Percentiles rank a stretch among this genome's conserved stretches.
Conservation (phyloP, 2,329 filamentous ascomycete species). For the Basipetospora chlamydospora region DNA sequence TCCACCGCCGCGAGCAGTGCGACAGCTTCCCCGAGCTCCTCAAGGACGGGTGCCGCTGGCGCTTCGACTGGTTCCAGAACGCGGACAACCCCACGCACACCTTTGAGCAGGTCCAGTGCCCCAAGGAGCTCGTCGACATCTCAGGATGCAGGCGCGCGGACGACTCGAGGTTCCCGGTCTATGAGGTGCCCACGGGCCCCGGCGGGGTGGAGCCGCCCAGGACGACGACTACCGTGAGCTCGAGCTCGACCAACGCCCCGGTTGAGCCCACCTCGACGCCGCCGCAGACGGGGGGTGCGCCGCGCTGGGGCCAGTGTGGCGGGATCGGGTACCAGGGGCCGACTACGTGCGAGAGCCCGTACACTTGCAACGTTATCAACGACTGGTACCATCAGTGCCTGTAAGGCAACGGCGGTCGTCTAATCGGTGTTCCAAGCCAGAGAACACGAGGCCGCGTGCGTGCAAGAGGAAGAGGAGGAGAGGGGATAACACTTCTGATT, state of each 20-base stretch:
- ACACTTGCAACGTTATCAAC: slow-evolving; percentile 9
- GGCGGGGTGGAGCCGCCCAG: too few species aligned
- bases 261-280: background rate
- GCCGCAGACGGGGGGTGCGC: slow-evolving; percentile 3
- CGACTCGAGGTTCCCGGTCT: slow-evolving; percentile 15
- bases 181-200: background rate
- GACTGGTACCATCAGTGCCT: slow-evolving; percentile 12
- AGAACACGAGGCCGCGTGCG: too few species aligned
- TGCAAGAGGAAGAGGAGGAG: too few species aligned
- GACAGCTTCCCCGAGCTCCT: slow-evolving; percentile 34
- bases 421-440: too few species aligned
- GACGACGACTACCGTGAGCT: slow-evolving; percentile 1
- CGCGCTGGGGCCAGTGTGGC: slow-evolving; percentile 12
- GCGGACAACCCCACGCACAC: slow-evolving; percentile 41
- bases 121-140: slow-evolving; percentile 27
- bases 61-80: slow-evolving; percentile 48
- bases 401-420: too few species aligned
- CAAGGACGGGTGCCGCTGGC: slow-evolving; percentile 45
- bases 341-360: slow-evolving; percentile 9
- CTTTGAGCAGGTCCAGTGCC: slow-evolving; percentile 42
- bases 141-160: slow-evolving; percentile 16
- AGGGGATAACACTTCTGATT: too few species aligned
- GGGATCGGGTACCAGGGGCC: slow-evolving; percentile 9
- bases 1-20: slow-evolving; percentile 36
- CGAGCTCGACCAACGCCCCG: background rate